Base-by-base conservation (phyloP, 2,329 filamentous ascomycete genomes). In the Neonectria hederae region DNA sequence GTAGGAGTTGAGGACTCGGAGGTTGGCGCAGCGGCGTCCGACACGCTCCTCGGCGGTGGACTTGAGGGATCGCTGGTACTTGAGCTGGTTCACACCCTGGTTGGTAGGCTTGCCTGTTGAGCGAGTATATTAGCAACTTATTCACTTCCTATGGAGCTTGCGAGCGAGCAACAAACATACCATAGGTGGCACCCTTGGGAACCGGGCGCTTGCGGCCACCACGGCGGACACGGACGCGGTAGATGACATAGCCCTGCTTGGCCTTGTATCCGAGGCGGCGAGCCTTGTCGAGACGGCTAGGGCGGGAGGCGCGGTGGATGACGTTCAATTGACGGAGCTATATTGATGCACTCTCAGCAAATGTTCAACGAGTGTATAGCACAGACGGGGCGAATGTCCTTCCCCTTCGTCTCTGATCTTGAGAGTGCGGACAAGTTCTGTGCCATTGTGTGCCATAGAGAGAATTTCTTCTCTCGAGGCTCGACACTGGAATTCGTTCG, bases 211-310 rank as follows among this genome's bases (percentile, higher is more conserved):
- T 99, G 89, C 96, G 94, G 80, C 96, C 96, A 91, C 96, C 96
- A 84, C 96, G 94, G 83, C 96, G 92, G 78, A 99, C 96, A 83
- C 96, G 96, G 81, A 97, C 90, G 83, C 96, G 96, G 92, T 99
- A 99, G 92, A 99, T 94, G 83, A 99, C 96, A 89, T 98, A 99
- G 85, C 96, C 96, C 89, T 99, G 96, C 93, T 99, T 99, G 89
- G 97, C 96, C 93, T 99, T 99, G 93, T 99, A 99, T 80, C 96
- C 96, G 78, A 99, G 93, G 85, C 97, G 96, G 86, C 96, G 96
- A 82, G 97, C 96, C 93, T 99, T 99, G 89, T 99, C 97, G 81
- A 96, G 96, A 84, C 96, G 96, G 79, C 94, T 97, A 77, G 96
- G 96, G 80, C 95, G 94, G 80, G 94, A 97, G 82, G 96, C 96